Evolutionary conservation across 2,329 filamentous ascomycete species (phyloP), one percentile per base, ranked within the genome.

Genomic region (Cyphellophora attinorum): DNA sequence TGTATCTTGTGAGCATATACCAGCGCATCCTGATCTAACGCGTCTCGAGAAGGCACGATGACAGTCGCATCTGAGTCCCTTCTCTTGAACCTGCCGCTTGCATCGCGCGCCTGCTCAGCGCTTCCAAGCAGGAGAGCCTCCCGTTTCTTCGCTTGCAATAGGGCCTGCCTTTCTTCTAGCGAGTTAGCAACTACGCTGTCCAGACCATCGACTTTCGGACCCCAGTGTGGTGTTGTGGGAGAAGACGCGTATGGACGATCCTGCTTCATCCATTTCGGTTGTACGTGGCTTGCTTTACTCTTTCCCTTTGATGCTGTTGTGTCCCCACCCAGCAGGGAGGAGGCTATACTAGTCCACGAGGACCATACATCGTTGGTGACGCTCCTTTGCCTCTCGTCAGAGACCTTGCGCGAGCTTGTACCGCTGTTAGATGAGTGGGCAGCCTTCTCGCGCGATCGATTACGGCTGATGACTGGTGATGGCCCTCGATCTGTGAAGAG

Each of bases 1-100:
- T 79, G 73, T 12, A 96, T 85, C 50, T 81, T 78, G 59, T 98
- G 91, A 33, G 96, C 68, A 57, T 96, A 98, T 12, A 89, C 88
- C 43, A 96, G 63, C 14, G 85, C 82, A 47, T 76, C 68, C 19
- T 81, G 76, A 19, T 76, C 68, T 33, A 78, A 72, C 8, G 54
- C 51, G 18, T 57, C 50, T 25, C 47, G 41, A 8, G 47, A 46
- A n/a, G 42, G 6, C 48, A 49, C 23, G 48, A 47, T 16, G 48
- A 33, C 38, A 18, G 48, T 51, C 27, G 62, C 63, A 23, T 56
- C 51, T 0, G 64, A 68, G 42, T 60, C 61, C 34, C 63, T 58
- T 41, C 64, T 55, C 49, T 68, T 68, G 40, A 63, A 62, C 29
- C 55, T 55, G 11, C 56, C 52, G 12, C 48, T 52, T 21, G 45